phyloP scores from a whole-genome alignment of 257 asterid genomes.

The Nemophila menziesii region DNA sequence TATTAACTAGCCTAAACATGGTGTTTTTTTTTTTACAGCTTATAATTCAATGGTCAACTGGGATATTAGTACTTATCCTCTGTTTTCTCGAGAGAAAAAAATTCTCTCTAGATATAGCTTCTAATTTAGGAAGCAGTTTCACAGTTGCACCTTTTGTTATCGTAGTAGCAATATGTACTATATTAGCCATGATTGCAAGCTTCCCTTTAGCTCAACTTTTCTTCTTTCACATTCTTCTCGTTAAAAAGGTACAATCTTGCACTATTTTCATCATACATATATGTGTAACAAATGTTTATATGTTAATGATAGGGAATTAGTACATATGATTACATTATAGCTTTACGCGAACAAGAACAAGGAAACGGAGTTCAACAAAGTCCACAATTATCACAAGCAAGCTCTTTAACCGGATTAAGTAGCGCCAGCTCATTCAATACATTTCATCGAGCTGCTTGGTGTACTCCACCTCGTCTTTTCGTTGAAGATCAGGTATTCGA shows the following conservation, averaged over 20 bases:
- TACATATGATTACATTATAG: constrained; percentile 95
- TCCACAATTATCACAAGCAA: constrained; percentile 85
- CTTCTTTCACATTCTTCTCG: constrained; percentile 96
- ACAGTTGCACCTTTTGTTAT: constrained; percentile 74
- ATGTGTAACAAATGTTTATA: background rate
- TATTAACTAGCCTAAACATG: constrained; percentile 33
- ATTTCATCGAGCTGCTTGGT: constrained; percentile 90
- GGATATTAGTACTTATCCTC: constrained; percentile 68
- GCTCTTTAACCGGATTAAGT: constrained; percentile 86
- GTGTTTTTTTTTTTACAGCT: constrained; percentile 85
- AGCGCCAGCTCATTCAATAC: constrained; percentile 87
- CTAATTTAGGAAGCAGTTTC: constrained; percentile 96
- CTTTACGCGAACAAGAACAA: constrained; percentile 93
- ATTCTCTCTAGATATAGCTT: constrained; percentile 52
- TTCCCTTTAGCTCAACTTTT: constrained; percentile 89
- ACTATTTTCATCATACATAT: background rate
- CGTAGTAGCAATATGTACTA: constrained; percentile 92
- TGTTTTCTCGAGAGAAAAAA: constrained; percentile 75
- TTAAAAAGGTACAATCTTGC: constrained; percentile 53
- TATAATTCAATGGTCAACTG: constrained; percentile 91
- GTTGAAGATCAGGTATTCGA: constrained; percentile 97
- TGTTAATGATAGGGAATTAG: constrained; percentile 65
- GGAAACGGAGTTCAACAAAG: constrained; percentile 74
- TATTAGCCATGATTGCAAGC: constrained; percentile 97
- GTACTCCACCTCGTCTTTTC: constrained; percentile 95